Percentiles rank a stretch among this genome's conserved stretches.
These are phyloP conservation scores for Ophiostoma angusticollis DNA, from an alignment of 2,329 filamentous ascomycete genomes.

Conservation along the genomic window DNA sequence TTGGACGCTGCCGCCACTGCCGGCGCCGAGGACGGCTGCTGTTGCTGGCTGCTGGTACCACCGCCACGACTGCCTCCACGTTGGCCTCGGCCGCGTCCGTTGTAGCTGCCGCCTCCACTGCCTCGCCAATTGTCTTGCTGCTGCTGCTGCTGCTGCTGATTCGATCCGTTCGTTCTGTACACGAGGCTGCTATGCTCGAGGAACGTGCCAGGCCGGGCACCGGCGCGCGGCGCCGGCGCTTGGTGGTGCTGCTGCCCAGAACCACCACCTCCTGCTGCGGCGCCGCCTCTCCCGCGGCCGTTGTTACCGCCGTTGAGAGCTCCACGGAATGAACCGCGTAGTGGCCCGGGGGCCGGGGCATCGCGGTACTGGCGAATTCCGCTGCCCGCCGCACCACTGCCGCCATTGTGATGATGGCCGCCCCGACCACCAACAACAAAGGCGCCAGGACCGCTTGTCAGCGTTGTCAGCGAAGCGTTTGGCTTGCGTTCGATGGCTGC, in stretches of 20 bases:
- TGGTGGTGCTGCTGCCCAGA: slow-evolving; percentile 13
- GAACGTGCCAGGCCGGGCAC: slow-evolving; percentile 20
- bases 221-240: slow-evolving; percentile 10
- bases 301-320: slow-evolving; percentile 35
- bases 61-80: slow-evolving; percentile 1
- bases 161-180: slow-evolving; percentile 28
- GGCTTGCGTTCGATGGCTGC: slow-evolving; percentile 41
- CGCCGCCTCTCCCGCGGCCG: slow-evolving; percentile 27
- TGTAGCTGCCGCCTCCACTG: slow-evolving; percentile 1
- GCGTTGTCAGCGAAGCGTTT: slow-evolving; percentile 32
- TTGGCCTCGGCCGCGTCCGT: slow-evolving; percentile 3
- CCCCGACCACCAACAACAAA: too few species aligned
- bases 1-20: slow-evolving; percentile 29
- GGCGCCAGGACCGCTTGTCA: slow-evolving; percentile 35
- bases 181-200: slow-evolving; percentile 40
- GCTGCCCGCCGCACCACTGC: slow-evolving; percentile 32
- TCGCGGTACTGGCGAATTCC: slow-evolving; percentile 48
- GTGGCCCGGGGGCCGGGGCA: slow-evolving; percentile 38
- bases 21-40: slow-evolving; percentile 33
- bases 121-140: slow-evolving; percentile 10
- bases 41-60: not conserved
- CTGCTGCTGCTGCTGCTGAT: slow-evolving; percentile 13
- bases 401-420: too few species aligned
- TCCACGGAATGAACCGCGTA: slow-evolving; percentile 45
- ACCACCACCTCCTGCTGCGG: slow-evolving; percentile 20